phyloP scores from a whole-genome alignment of 2,329 filamentous ascomycete species.

The Cyclaneusma minus region DNA sequence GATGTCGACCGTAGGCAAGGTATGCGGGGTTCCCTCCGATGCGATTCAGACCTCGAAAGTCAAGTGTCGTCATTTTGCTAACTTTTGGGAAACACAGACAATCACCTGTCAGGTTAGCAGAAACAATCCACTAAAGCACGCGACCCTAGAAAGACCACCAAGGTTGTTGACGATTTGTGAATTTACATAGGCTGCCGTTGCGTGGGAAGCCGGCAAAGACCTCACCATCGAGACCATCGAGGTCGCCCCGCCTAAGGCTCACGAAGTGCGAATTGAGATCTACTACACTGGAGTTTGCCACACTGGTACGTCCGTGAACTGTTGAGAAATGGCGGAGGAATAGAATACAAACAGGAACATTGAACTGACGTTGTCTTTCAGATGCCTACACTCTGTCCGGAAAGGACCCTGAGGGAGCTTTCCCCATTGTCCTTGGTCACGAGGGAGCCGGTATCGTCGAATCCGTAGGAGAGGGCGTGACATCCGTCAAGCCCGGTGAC shows the following conservation, averaged over 20 bases:
- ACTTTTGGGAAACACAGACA: constrained; percentile 37
- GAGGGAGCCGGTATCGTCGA: constrained; percentile 87
- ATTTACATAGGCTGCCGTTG: constrained; percentile 61
- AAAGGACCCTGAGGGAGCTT: constrained; percentile 92
- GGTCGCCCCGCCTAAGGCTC: constrained; percentile 72
- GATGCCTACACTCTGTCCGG: constrained; percentile 92
- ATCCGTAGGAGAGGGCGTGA: constrained; percentile 88
- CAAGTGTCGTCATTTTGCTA: no score
- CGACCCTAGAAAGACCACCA: constrained; percentile 1
- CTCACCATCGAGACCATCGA: constrained; percentile 84
- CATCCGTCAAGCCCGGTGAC: constrained; percentile 84
- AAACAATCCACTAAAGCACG: constrained; percentile 1
- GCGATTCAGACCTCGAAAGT: no score
- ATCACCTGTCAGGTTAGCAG: constrained; percentile 67
- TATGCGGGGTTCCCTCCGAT: no score
- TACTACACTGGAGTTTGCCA: constrained; percentile 98
- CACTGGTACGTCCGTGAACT: constrained; percentile 48
- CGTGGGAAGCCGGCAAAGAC: constrained; percentile 90
- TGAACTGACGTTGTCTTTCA: constrained; percentile 16
- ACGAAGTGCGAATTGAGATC: constrained; percentile 94
- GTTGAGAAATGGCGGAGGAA: constrained; percentile 5
- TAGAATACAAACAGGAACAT: neutral
- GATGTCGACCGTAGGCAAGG: no score
- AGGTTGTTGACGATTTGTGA: constrained; percentile 3
- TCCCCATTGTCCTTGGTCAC: constrained; percentile 78